phyloP scores from a whole-genome alignment of 1,139 yeast species.

The Yamadazyma mexicana region DNA sequence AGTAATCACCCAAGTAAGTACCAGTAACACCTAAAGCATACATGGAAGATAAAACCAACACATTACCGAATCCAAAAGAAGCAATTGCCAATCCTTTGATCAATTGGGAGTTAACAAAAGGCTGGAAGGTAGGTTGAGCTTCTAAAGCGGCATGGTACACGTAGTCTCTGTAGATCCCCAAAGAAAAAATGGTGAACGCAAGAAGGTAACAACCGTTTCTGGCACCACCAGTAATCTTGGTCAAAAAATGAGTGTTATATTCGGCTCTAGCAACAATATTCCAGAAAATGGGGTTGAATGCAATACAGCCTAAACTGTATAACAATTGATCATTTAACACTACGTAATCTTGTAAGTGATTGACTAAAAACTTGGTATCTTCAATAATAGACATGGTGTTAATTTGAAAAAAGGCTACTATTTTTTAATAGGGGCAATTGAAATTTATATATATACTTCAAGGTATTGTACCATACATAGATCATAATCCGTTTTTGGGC shows the following conservation, averaged over 20 bases:
- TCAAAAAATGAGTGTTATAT: constrained; percentile 70
- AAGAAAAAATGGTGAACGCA: constrained; percentile 76
- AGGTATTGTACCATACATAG: background rate
- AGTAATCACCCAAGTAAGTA: constrained; percentile 94
- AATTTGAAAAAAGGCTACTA: too few relatives aligned
- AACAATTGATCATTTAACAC: constrained; percentile 14
- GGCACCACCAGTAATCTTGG: constrained; percentile 70
- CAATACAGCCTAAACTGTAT: constrained; percentile 39
- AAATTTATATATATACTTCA: background rate
- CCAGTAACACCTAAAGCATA: constrained; percentile 95
- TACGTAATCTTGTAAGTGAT: constrained; percentile 15
- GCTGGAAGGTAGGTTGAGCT: constrained; percentile 56
- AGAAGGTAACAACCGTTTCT: constrained; percentile 78
- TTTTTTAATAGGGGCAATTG: background rate
- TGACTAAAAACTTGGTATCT: constrained; percentile 14
- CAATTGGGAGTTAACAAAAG: constrained; percentile 36
- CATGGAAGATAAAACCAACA: constrained; percentile 83
- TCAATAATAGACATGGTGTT: constrained; percentile 12
- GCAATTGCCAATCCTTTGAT: constrained; percentile 34
- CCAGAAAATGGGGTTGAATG: constrained; percentile 95
- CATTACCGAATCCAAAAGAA: constrained; percentile 66
- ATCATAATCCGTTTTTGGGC: constrained; percentile 1
- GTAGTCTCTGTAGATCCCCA: constrained; percentile 81
- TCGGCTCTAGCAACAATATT: constrained; percentile 87
- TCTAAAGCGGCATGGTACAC: constrained; percentile 63